phyloP scores from a whole-genome alignment of 106 monocot genomes.

The Iris macrosiphon region DNA sequence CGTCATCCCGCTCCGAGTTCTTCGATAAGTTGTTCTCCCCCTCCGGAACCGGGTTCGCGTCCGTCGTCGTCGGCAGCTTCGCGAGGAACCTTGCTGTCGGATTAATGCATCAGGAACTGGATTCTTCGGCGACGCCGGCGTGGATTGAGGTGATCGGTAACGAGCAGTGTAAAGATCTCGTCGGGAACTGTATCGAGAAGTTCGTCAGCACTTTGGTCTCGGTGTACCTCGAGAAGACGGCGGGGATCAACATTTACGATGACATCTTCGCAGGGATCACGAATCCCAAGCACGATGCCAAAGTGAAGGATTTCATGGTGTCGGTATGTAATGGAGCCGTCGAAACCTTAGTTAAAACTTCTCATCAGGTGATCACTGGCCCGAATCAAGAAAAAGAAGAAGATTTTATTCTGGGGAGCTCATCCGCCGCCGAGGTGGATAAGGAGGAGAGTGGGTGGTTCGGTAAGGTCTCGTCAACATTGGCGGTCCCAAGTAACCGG shows the following conservation, averaged over 20 bases:
- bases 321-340: constrained; percentile 59
- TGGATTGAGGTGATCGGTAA: constrained; percentile 41
- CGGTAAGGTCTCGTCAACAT: constrained; percentile 34
- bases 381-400: too few species aligned
- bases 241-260: constrained; percentile 62
- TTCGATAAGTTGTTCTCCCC: constrained; percentile 50
- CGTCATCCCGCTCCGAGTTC: not conserved
- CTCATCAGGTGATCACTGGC: constrained; percentile 36
- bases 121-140: too few species aligned
- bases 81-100: constrained; percentile 49
- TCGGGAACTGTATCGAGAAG: constrained; percentile 32
- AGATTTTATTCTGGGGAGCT: too few species aligned
- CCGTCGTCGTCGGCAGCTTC: constrained; percentile 54
- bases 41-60: constrained; percentile 46
- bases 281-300: constrained; percentile 51
- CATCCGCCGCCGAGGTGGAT: too few species aligned
- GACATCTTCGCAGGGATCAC: constrained; percentile 60
- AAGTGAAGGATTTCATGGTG: constrained; percentile 55
- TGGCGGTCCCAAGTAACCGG: constrained; percentile 50
- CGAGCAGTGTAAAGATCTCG: constrained; percentile 17
- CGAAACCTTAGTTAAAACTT: constrained; percentile 65
- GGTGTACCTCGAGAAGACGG: constrained; percentile 67
- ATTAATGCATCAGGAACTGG: too few species aligned
- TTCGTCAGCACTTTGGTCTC: constrained; percentile 48
- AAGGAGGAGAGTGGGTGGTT: constrained; percentile 40